phyloP scores from a whole-genome alignment of 2,329 filamentous ascomycete genomes.

The Alternaria consortialis region DNA sequence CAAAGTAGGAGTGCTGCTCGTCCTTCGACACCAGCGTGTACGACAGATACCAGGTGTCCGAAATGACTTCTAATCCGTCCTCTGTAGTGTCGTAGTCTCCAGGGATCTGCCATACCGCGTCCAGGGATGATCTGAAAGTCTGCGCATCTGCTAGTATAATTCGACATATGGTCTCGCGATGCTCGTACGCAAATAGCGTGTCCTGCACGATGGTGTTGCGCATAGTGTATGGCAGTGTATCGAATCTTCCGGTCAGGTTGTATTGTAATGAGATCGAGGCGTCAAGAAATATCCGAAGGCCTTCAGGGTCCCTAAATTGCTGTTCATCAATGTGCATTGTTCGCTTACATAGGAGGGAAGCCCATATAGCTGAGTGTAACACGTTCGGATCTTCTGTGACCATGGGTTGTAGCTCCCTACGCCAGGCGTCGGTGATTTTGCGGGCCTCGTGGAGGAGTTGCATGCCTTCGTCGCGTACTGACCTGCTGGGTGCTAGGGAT shows the following conservation, averaged over 20 bases:
- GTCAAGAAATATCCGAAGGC: conserved; percentile 45
- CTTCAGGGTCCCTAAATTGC: conserved; percentile 15
- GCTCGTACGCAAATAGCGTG: conserved; percentile 53
- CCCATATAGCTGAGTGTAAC: conserved; percentile 61
- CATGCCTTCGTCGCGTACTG: conserved; percentile 11
- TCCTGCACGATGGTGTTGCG: conserved; percentile 59
- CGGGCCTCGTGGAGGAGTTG: conserved; percentile 56
- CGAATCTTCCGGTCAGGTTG: conserved; percentile 53
- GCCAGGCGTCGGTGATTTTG: conserved; percentile 61
- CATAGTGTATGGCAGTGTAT: conserved; percentile 43
- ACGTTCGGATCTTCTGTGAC: conserved; percentile 52
- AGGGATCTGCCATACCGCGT: conserved; percentile 55
- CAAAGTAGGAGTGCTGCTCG: conserved; percentile 28
- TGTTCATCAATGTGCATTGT: conserved; percentile 52
- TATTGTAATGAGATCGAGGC: conserved; percentile 60
- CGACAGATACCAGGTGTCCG: conserved; percentile 46
- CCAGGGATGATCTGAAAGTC: conserved; percentile 50
- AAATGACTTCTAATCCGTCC: conserved; percentile 14
- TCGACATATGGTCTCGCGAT: conserved; percentile 47
- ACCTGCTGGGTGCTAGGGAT: conserved; percentile 35
- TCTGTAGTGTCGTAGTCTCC: conserved; percentile 18
- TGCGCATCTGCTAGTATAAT: conserved; percentile 46
- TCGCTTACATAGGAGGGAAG: conserved; percentile 65
- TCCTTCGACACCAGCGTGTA: conserved; percentile 35
- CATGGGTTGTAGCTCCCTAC: conserved; percentile 55